Base-by-base conservation (phyloP, 1,139 yeast species). In the Saccharomycopsis crataegensis region DNA sequence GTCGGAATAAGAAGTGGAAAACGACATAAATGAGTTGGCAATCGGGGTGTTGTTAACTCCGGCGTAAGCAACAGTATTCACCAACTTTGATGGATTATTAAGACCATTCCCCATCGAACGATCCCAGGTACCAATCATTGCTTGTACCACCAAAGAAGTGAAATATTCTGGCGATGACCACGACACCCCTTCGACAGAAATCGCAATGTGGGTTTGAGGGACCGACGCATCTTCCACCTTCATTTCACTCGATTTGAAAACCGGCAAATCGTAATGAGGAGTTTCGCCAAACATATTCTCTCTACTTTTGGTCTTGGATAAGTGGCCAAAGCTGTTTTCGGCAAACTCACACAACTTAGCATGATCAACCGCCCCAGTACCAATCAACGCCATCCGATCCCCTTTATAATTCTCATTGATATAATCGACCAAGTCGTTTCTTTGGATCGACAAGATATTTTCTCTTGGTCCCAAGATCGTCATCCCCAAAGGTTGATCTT, bases 81-180 rank as follows among this genome's bases (percentile, higher is more conserved):
- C 89, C 57, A 93, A 77, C 6, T 93, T 88, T 0, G 90, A 82
- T 1, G 90, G 87, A 1, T 87, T 78, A 61, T 82, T 80, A 7
- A 83, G 76, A 8, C 87, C 88, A 12, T 17, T 46, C 43, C 96
- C 96, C 58, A 86, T 73, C 8, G 96, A 84, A 65, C 99, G 82
- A 69, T 93, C 99, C 98, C 98, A 93, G 64, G 91, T 88, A 46
- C 99, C 99, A 49, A 93, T 85, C 58, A 93, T 86, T 14, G 98
- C 97, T 71, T 93, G 97, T 6, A 97, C 95, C 1, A 93, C 96
- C 28, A 95, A 77, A 1, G 96, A 97, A 34, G 95, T 86, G 73
- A 90, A 91, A 71, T 91, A 93, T 68, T 93, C 98, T 8, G 95
- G 91, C 4, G 95, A 89, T 38, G 88, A 85, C 99, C 99, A 93